A percentile compares a stretch with the other conserved stretches of the same genome.
phyloP scores from a whole-genome alignment of 345 rosid genomes.

The Murraya koenigii region DNA sequence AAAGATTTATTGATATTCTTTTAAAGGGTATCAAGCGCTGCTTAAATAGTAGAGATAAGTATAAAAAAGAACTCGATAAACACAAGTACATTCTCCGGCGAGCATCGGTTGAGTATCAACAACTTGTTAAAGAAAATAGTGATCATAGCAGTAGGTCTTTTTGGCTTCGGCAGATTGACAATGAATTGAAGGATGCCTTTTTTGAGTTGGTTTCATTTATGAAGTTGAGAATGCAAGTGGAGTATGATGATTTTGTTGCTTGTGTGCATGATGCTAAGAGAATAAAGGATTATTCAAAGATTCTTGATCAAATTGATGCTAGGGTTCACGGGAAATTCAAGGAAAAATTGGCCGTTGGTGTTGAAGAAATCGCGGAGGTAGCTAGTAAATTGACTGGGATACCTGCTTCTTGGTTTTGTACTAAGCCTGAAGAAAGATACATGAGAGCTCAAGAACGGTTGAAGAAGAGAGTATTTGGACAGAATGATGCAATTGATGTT shows the following conservation, averaged over 20 bases:
- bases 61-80: not conserved
- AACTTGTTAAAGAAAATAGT: not conserved
- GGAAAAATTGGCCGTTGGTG: not conserved
- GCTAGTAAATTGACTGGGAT: not conserved
- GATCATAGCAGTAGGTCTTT: not conserved
- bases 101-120: not conserved
- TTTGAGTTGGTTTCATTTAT: not conserved
- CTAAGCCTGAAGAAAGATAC: not conserved
- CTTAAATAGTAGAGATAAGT: not conserved
- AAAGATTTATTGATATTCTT: not conserved
- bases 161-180: not conserved
- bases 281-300: not conserved
- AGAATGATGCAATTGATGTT: not conserved
- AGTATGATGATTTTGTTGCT: not conserved
- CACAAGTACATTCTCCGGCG: conserved; percentile 1
- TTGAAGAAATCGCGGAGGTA: not conserved
- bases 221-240: not conserved
- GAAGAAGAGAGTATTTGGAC: not conserved
- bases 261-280: conserved; percentile 1
- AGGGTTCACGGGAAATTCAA: not conserved
- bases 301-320: not conserved
- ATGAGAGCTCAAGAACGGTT: not conserved
- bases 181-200: conserved; percentile 1
- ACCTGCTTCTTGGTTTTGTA: conserved; percentile 1
- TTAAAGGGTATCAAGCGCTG: not conserved